phyloP scores from a whole-genome alignment of 768 basidiomycete genomes.

The Hericium rajendrae region DNA sequence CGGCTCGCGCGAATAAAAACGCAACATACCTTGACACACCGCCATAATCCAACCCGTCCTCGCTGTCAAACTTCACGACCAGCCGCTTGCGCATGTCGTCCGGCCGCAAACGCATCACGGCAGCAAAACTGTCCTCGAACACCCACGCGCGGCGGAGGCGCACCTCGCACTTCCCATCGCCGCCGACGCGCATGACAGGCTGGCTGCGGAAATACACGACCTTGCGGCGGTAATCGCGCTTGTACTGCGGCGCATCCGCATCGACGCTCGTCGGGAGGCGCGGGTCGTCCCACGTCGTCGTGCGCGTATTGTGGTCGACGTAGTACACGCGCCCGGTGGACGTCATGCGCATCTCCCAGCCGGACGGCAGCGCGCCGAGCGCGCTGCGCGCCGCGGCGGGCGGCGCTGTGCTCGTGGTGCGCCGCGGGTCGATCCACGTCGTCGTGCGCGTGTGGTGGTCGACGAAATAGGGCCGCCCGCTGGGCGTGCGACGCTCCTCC shows the following conservation, averaged over 20 bases:
- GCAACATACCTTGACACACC: slow-evolving; percentile 55
- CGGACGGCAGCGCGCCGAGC: slow-evolving; percentile 70
- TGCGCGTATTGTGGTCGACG: slow-evolving; percentile 84
- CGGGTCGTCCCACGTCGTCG: slow-evolving; percentile 92
- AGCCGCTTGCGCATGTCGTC: slow-evolving; percentile 61
- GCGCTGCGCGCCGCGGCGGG: slow-evolving; percentile 37
- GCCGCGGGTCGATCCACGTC: slow-evolving; percentile 85
- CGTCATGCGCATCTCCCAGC: slow-evolving; percentile 93
- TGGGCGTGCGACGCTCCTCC: slow-evolving; percentile 88
- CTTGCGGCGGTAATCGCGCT: slow-evolving; percentile 86
- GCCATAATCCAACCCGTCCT: slow-evolving; percentile 74
- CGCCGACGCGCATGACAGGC: slow-evolving; percentile 66
- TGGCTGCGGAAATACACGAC: slow-evolving; percentile 90
- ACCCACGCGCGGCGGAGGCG: slow-evolving; percentile 74
- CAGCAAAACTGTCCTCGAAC: slow-evolving; percentile 78
- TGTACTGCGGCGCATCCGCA: slow-evolving; percentile 89
- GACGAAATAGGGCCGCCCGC: slow-evolving; percentile 68
- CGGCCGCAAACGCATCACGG: slow-evolving; percentile 73
- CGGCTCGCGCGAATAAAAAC: neutral
- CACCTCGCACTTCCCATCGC: slow-evolving; percentile 73
- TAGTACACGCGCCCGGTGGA: slow-evolving; percentile 82
- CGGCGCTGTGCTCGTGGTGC: slow-evolving; percentile 38
- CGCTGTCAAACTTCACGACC: slow-evolving; percentile 70
- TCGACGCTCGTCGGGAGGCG: slow-evolving; percentile 75
- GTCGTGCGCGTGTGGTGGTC: slow-evolving; percentile 81